Evolutionary conservation across 2,329 filamentous ascomycete genomes (phyloP).

Genomic region (Diaporthe nobilis): DNA sequence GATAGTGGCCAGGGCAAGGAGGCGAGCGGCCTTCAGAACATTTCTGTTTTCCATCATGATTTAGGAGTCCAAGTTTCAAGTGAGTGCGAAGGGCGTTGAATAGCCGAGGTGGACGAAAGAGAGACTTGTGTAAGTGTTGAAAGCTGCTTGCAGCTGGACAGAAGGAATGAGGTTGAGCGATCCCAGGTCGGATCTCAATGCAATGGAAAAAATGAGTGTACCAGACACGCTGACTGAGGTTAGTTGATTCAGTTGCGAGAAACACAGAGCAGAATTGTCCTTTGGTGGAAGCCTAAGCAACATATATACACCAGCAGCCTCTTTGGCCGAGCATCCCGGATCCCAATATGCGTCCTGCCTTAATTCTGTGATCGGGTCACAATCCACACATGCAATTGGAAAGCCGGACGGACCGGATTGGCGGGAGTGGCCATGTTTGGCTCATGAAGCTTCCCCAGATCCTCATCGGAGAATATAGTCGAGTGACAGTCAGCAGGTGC

Average conservation of each 20-base stretch:
- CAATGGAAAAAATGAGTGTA: not conserved
- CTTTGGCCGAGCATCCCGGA: not conserved
- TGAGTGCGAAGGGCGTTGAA: not conserved
- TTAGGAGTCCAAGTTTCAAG: not conserved
- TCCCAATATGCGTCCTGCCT: not conserved
- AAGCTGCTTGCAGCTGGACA: constrained; percentile 16
- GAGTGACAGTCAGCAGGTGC: constrained; percentile 26
- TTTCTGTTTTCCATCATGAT: constrained; percentile 15
- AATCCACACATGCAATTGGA: not conserved
- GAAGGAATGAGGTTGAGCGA: not conserved
- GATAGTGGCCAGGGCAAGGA: not conserved
- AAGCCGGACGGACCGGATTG: not conserved
- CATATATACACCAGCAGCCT: constrained; percentile 3
- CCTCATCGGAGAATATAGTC: constrained; percentile 22
- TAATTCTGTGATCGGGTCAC: not conserved
- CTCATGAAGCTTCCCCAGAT: not conserved
- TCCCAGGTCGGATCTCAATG: not conserved
- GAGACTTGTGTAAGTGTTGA: not conserved
- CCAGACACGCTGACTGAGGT: constrained; percentile 12
- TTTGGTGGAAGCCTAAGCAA: not conserved
- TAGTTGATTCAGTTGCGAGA: not conserved
- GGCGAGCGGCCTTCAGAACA: not conserved
- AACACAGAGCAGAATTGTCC: not conserved
- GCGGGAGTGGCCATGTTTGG: not conserved
- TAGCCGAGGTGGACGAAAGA: not conserved